Evolutionary conservation across 192 early-diverging fungal genomes (phyloP), one percentile per base, ranked within the genome.

Genomic region (Backusella tuberculispora): DNA sequence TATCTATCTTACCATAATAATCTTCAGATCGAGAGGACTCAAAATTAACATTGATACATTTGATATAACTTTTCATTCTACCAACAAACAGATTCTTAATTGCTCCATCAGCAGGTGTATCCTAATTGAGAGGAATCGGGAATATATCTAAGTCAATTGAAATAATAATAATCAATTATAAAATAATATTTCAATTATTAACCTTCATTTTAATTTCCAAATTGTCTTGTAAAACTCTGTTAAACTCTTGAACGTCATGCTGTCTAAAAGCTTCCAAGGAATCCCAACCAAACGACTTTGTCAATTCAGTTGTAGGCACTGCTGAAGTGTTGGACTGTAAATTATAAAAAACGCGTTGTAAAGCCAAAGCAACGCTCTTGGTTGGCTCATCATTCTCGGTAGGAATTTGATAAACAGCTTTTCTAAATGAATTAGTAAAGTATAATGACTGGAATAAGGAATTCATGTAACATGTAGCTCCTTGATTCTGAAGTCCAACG

Each of bases 161-260:
- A 34, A 48, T 42, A 6, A 50, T 12, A 34, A 0, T 34, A 34
- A 34, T 2, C 29, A 34, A 47, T 2, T 9, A 46, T 14, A 8
- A 7, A 46, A 14, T 14, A 46, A 1, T 10, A 21, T 41, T 73
- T 38, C 44, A 7, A 38, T 41, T 46, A 17, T 13, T 37, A 65
- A 92, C 94, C 91, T 98, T 96, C 97, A 99, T 99, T 83, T 98
- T 97, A 19, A 83, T 90, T 84, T 98, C 98, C 46, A 99, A 82
- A 82, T 95, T 97, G 80, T 99, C 97, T 81, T 97, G 96, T 60
- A 99, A 85, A 13, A 98, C 95, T 63, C 98, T 88, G 82, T 97
- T 97, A 77, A 99, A 97, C 81, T 98, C 97, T 79, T 98, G 96
- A n/a, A 98, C 94, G 83, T 99, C 98, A 77, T 99, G 98, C 85